These are phyloP conservation scores for Globisporangium solare DNA, from an alignment of 352 stramenopile genomes.

Conservation along the genomic window DNA sequence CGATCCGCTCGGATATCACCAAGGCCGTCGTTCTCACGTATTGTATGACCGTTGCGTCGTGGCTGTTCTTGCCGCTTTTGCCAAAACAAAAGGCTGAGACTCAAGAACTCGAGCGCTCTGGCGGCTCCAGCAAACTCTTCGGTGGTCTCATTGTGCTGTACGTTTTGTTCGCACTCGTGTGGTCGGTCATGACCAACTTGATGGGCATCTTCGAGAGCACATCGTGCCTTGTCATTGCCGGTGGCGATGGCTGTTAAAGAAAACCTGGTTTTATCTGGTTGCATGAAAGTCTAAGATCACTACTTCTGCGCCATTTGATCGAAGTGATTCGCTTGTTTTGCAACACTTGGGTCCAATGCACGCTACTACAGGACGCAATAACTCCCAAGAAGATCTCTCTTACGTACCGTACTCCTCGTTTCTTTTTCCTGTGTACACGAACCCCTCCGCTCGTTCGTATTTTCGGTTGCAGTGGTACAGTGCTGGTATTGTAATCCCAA, in stretches of 20 bases:
- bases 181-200: conserved; percentile 21
- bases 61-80: conserved; percentile 36
- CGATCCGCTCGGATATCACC: conserved; percentile 31
- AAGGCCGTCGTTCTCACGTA: conserved; percentile 38
- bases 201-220: conserved; percentile 25
- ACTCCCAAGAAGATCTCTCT: too few species aligned
- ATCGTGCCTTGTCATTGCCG: conserved; percentile 24
- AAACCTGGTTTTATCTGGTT: too few species aligned
- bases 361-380: too few species aligned
- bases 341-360: too few species aligned
- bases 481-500: too few species aligned
- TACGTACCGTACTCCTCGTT: too few species aligned
- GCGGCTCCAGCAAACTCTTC: conserved; percentile 33
- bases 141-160: conserved; percentile 30
- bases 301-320: too few species aligned
- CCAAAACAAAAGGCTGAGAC: conserved; percentile 45
- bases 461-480: too few species aligned
- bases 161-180: conserved; percentile 18
- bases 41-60: conserved; percentile 18
- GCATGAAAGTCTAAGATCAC: too few species aligned
- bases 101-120: conserved; percentile 30
- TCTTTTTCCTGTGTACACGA: too few species aligned
- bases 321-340: too few species aligned
- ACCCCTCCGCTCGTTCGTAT: too few species aligned
- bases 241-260: conserved; percentile 14